These are phyloP conservation scores for Neonectria punicea DNA, from an alignment of 2,329 filamentous ascomycete genomes.

Conservation along the genomic window DNA sequence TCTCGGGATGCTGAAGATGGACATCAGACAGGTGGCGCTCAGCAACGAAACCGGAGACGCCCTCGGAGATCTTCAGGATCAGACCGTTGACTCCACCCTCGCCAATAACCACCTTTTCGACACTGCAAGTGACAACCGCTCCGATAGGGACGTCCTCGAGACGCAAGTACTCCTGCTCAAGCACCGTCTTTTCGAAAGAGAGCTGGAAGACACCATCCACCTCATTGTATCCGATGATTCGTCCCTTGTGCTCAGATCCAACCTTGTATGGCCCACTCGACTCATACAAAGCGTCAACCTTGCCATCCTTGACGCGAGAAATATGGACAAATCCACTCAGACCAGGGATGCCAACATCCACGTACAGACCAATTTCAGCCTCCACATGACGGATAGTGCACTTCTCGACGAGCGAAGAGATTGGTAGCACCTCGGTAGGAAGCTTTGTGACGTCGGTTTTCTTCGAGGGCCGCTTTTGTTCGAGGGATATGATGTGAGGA, in stretches of 20 bases:
- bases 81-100: slow-evolving; percentile 82
- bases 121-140: slow-evolving; percentile 80
- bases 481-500: slow-evolving; percentile 80
- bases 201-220: slow-evolving; percentile 87
- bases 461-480: slow-evolving; percentile 52
- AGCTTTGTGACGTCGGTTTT: slow-evolving; percentile 52
- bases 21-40: slow-evolving; percentile 91
- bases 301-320: slow-evolving; percentile 89
- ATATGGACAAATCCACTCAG: slow-evolving; percentile 93
- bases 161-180: slow-evolving; percentile 91
- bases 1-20: slow-evolving; percentile 89
- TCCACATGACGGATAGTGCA: slow-evolving; percentile 85
- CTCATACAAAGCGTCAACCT: slow-evolving; percentile 84
- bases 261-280: slow-evolving; percentile 81
- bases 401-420: slow-evolving; percentile 80
- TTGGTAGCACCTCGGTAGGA: slow-evolving; percentile 70
- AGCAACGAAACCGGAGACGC: slow-evolving; percentile 88
- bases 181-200: slow-evolving; percentile 82
- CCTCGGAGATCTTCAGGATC: slow-evolving; percentile 85
- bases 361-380: slow-evolving; percentile 81
- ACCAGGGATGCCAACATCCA: slow-evolving; percentile 71
- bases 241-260: slow-evolving; percentile 81
- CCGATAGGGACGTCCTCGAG: slow-evolving; percentile 90
- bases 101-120: slow-evolving; percentile 86
- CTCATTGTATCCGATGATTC: slow-evolving; percentile 87